Percentiles rank a stretch among this genome's conserved stretches.
These are phyloP conservation scores for Psilocybe tampanensis DNA, from an alignment of 768 basidiomycete species.

Conservation along the genomic window DNA sequence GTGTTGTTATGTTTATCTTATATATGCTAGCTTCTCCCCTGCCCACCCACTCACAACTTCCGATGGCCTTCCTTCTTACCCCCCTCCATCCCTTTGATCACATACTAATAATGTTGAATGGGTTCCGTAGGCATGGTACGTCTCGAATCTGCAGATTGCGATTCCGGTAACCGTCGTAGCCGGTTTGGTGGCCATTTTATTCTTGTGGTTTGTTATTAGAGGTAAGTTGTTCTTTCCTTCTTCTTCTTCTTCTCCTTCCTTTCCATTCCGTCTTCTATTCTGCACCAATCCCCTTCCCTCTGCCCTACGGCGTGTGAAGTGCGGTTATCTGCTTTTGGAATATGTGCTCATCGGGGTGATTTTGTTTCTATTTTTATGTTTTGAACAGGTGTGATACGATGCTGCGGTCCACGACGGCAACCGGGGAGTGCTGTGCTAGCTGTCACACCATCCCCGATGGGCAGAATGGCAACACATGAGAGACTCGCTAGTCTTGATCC, in stretches of 20 bases:
- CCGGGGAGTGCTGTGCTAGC: conserved; percentile 18
- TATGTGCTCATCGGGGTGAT: not conserved
- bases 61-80: too few relatives aligned
- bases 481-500: conserved; percentile 27
- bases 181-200: conserved; percentile 59
- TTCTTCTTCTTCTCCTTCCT: conserved; percentile 2
- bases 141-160: conserved; percentile 74
- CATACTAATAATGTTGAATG: too few relatives aligned
- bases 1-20: conserved; percentile 12
- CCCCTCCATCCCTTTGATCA: too few relatives aligned
- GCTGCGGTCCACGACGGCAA: conserved; percentile 30
- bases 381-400: conserved; percentile 35
- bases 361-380: conserved; percentile 12
- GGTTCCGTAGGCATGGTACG: conserved; percentile 64
- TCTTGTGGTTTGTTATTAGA: conserved; percentile 53
- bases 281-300: not conserved
- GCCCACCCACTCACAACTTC: conserved; percentile 7
- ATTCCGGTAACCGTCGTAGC: conserved; percentile 80
- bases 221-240: conserved; percentile 32
- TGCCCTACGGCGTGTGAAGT: not conserved
- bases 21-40: conserved; percentile 4
- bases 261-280: not conserved
- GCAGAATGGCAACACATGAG: conserved; percentile 22
- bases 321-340: not conserved
- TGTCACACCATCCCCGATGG: conserved; percentile 14